Base-by-base conservation (phyloP, 192 early-diverging fungal species). In the Pilaira anomala region DNA sequence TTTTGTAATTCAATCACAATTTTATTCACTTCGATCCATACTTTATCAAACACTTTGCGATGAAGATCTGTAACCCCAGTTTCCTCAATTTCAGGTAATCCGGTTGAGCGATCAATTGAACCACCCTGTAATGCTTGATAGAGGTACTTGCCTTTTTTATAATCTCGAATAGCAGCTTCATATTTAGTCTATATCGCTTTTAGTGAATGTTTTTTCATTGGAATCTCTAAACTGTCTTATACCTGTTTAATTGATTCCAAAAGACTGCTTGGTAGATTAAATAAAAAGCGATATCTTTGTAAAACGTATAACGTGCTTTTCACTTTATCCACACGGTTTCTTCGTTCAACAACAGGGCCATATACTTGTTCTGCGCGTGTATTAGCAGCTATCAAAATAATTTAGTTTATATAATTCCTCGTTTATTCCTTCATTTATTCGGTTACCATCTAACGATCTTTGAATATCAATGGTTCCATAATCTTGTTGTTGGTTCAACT, bases 201-300 rank as follows among this genome's bases (percentile, higher is more conserved):
- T 40, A 40, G 5, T 40, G 12, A 40, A 5, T 8, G 12, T 40
- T 12, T 40, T 8, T 40, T 12, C 5, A 12, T 40, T 40, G 39
- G n/a, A n/a, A n/a, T n/a, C n/a, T n/a, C n/a, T n/a, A n/a, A 30
- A 18, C 14, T 24, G 12, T 21, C 19, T 11, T 42, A 11, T 75
- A 88, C 92, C 84, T 92, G 88, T 60, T 86, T 80, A 28, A 92
- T 89, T 41, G 85, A 88, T 53, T 94, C 92, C 48, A 86, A 83
- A 18, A 99, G 76, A 36, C 83, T 91, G 46, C 86, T 88, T 7
- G 97, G 94, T n/a, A 99, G 71, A 66, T 93, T 96, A 71, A 99
- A 98, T 71, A 96, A 95, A 73, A 98, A 94, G 66, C 92, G 90
- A 83, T 94, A 99, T 46, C 93, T 84, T 66, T 95, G 92, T n/a